Evolutionary conservation across 495 filamentous ascomycete species (phyloP).

Genomic region (Astrothelium subdiscretum): DNA sequence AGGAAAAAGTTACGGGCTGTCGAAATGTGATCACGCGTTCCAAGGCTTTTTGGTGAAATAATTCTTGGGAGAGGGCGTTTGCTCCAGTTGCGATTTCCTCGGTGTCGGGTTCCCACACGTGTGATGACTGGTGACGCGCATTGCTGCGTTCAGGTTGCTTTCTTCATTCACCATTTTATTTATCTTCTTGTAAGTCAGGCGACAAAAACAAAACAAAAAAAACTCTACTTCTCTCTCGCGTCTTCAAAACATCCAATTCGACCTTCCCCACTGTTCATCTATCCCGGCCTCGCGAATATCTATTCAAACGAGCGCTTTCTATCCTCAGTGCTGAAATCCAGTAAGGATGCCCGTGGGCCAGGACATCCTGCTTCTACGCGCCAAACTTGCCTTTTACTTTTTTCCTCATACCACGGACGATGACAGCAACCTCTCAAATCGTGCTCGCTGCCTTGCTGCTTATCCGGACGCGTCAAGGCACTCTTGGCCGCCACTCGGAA

Average conservation of each 20-base stretch:
- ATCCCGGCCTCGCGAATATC: neutral
- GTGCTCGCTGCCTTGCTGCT: neutral
- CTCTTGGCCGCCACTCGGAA: neutral
- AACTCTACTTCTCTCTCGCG: too few relatives aligned
- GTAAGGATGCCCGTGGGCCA: neutral
- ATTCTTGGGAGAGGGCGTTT: too few relatives aligned
- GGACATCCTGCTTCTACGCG: neutral
- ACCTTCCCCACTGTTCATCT: neutral
- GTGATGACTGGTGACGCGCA: neutral
- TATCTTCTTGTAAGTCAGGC: too few relatives aligned
- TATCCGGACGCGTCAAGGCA: neutral
- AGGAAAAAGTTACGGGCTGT: too few relatives aligned
- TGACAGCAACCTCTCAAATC: neutral
- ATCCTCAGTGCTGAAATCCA: neutral
- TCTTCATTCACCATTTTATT: neutral
- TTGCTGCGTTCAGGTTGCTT: neutral
- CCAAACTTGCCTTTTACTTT: neutral
- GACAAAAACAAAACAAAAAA: too few relatives aligned
- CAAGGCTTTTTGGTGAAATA: too few relatives aligned
- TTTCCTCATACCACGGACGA: neutral
- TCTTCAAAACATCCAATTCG: too few relatives aligned
- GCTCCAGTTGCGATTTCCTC: too few relatives aligned
- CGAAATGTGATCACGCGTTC: too few relatives aligned
- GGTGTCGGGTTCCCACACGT: too few relatives aligned
- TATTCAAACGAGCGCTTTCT: neutral